Conservation (phyloP, 78 protist species). For the Trichosphaerium sp. region DNA sequence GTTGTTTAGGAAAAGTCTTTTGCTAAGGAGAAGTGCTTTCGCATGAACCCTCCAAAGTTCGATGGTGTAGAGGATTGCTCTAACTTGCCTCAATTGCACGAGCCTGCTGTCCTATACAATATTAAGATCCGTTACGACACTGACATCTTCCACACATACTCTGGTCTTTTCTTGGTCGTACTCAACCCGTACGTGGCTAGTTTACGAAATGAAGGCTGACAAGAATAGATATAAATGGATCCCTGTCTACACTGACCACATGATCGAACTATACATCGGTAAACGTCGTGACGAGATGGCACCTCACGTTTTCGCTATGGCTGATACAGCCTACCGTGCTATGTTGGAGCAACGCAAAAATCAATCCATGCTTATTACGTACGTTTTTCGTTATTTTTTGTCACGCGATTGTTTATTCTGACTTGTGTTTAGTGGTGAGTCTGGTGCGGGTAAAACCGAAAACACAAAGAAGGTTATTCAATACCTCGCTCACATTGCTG, state of each 20-base stretch:
- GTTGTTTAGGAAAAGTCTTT: too few relatives aligned
- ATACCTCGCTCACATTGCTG: constrained; percentile 83
- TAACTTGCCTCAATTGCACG: constrained; percentile 70
- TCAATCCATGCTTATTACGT: constrained; percentile 76
- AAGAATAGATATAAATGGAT: too few relatives aligned
- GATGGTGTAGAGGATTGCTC: constrained; percentile 84
- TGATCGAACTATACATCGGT: constrained; percentile 64
- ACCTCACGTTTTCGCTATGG: constrained; percentile 75
- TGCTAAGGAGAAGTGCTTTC: constrained; percentile 49
- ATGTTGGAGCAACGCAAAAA: constrained; percentile 67
- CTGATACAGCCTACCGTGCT: constrained; percentile 72
- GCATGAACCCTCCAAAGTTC: constrained; percentile 65
- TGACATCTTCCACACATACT: constrained; percentile 78
- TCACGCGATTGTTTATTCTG: background rate
- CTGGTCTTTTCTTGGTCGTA: constrained; percentile 82
- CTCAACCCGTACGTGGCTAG: constrained; percentile 70
- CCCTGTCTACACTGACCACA: constrained; percentile 69
- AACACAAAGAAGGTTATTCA: constrained; percentile 84
- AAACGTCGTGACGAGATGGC: constrained; percentile 57
- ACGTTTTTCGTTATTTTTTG: background rate
- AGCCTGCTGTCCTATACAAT: constrained; percentile 79
- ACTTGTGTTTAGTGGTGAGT: constrained; percentile 56
- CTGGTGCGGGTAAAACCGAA: constrained; percentile 96
- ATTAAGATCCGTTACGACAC: constrained; percentile 60
- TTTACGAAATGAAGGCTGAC: too few relatives aligned